Evolutionary conservation across 768 basidiomycete genomes (phyloP), one percentile per base, ranked within the genome.

Genomic region (Boletus subcaerulescens): DNA sequence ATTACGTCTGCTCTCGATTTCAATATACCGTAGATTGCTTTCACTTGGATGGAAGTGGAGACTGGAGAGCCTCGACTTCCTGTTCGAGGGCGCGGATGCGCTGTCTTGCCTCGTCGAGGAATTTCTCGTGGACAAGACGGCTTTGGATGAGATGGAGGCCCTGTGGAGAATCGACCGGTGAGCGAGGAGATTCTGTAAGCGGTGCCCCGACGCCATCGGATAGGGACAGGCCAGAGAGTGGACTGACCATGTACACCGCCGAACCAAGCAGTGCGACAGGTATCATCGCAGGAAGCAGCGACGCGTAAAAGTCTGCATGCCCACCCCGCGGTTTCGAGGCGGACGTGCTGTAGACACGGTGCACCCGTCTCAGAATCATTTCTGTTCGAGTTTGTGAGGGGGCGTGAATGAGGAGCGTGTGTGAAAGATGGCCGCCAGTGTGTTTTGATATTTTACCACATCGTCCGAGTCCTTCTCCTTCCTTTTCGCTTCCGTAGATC

Each of bases 191-290:
- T 40, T 50, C 31, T 15, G 5, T 14, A 24, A 55, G 50, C 41
- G 15, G 45, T 55, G 45, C 22, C 18, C 57, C 61, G 64, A 20
- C 31, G 56, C 31, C 56, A 50, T 40, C 63, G 55, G 50, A 7
- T n/a, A 12, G 31, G 31, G 41, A 38, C 26, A 29, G 14, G 38
- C 39, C 45, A 48, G 40, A 38, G 43, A 29, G 24, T 26, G 33
- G 31, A 58, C 80, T 53, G 65, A 89, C 90, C 61, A 90, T 75
- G 72, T 90, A 92, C 52, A 92, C 79, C 10, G 85, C 87, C 48
- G 89, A 90, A 17, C 89, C 91, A 13, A 93, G 76, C 48, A 93
- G 73, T 48, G 85, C 83, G 50, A 93, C 74, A 10, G 90, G 91
- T 46, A 91, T 72, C 88, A 91, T 91, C 32, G 81, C 82, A 26